phyloP scores from a whole-genome alignment of 2,329 filamentous ascomycete genomes.

The Cryphonectria radicalis region DNA sequence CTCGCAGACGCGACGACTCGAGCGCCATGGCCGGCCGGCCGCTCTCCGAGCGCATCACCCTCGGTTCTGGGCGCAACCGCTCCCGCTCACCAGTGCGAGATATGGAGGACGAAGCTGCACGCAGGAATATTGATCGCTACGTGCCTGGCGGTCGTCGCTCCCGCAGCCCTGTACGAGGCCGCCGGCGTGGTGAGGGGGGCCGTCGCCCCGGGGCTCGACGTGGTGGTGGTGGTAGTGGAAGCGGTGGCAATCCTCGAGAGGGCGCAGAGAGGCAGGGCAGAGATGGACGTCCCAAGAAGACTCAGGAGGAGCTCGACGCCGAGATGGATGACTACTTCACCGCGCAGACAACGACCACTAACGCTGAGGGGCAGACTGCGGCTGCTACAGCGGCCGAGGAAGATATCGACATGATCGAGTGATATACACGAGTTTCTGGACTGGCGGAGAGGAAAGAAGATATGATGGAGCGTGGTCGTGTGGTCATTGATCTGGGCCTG shows the following conservation, averaged over 20 bases:
- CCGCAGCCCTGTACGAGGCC: constrained; percentile 60
- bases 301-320: constrained; percentile 89
- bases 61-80: constrained; percentile 61
- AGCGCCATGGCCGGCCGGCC: constrained; percentile 60
- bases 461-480: neutral
- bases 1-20: constrained; percentile 51
- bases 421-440: constrained; percentile 21
- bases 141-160: constrained; percentile 65
- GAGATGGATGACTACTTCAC: constrained; percentile 94
- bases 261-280: constrained; percentile 48
- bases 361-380: constrained; percentile 47
- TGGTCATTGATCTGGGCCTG: neutral
- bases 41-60: constrained; percentile 64
- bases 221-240: constrained; percentile 42
- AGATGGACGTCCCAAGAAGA: constrained; percentile 75
- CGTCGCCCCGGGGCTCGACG: constrained; percentile 50
- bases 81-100: constrained; percentile 59
- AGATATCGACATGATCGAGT: constrained; percentile 38
- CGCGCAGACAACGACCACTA: constrained; percentile 35
- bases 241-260: constrained; percentile 44
- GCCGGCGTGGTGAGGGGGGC: constrained; percentile 39
- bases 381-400: constrained; percentile 29
- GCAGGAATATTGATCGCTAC: constrained; percentile 78
- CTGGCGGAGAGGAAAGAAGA: neutral
- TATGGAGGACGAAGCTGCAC: constrained; percentile 59